Evolutionary conservation across 805 yeast genomes (phyloP).

Genomic region (Candida silvatica): DNA sequence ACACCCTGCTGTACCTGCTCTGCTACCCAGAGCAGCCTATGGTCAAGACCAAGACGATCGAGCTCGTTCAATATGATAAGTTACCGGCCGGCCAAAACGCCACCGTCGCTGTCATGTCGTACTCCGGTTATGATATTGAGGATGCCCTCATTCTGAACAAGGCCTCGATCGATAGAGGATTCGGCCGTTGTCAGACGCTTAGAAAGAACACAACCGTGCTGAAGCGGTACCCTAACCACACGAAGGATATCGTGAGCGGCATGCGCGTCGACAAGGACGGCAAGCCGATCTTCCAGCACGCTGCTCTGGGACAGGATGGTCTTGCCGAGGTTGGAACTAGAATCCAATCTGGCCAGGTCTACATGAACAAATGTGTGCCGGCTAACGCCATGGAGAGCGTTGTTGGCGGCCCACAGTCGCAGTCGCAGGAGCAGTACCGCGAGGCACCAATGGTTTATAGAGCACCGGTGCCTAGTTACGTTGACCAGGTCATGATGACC

Average conservation of each 20-base stretch:
- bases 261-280: conserved; percentile 80
- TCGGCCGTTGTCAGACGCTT: conserved; percentile 94
- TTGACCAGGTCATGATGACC: conserved; percentile 97
- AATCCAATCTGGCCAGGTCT: conserved; percentile 89
- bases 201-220: conserved; percentile 84
- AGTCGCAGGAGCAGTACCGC: conserved; percentile 46
- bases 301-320: conserved; percentile 88
- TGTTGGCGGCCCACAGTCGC: conserved; percentile 26
- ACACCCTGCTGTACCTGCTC: conserved; percentile 87
- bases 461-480: conserved; percentile 92
- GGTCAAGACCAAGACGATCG: conserved; percentile 97
- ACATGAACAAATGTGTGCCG: conserved; percentile 89
- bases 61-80: conserved; percentile 89
- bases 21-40: conserved; percentile 99
- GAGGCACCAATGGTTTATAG: conserved; percentile 89
- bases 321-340: conserved; percentile 92
- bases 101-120: conserved; percentile 97
- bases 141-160: conserved; percentile 95
- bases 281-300: conserved; percentile 79
- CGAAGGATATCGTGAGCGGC: conserved; percentile 87
- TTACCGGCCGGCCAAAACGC: conserved; percentile 99
- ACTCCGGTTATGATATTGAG: conserved; percentile 98
- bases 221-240: conserved; percentile 89
- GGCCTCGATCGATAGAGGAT: conserved; percentile 90
- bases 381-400: conserved; percentile 68